Base-by-base conservation (phyloP, 768 basidiomycete species). In the Exsudoporus frostii region DNA sequence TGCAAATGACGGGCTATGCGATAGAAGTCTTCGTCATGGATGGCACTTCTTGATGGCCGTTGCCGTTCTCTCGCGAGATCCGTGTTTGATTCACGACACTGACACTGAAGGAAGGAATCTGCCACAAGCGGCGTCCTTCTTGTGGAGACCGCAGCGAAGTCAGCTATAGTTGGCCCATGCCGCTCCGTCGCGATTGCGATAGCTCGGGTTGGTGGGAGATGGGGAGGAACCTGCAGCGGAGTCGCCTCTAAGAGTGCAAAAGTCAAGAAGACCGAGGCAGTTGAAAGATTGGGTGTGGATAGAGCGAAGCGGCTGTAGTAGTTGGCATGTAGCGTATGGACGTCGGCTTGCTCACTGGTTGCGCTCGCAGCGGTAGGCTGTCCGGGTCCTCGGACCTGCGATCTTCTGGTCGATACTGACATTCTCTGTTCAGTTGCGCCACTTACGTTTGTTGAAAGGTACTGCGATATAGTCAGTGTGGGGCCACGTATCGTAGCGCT, bases 91-190 rank as follows among this genome's bases (percentile, higher is more conserved):
- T 66, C 68, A 60, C 59, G 59, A 63, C 27, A 54, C 30, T 60
- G 59, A 41, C 17, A 41, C 34, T 68, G 59, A 38, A 64, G 62
- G 45, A 70, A 66, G 19, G 68, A 60, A 59, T 82, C 82, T 56
- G 77, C 74, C 57, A 78, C 78, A 53, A 85, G 74, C 45, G 76
- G 75, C 15, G 81, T 83, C 54, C 67, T 67, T 56, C 73, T 74
- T 10, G 59, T 58, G 38, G 69, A 68, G 58, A 83, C 70, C 34
- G 66, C 66, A 37, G 64, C 65, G 56, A 80, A 79, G 58, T 85
- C 83, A 53, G 79, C 79, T 54, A 72, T 68, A 29, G 83, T 84
- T 4, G 83, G 82, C 0, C 81, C 83, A 36, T 72, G 62, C 20
- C 75, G 74, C 30, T 75, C 74, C 49, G 65, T 73, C 11, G 76